Evolutionary conservation across 2,329 filamentous ascomycete species (phyloP), one percentile per base, ranked within the genome.

Genomic region (Geoglossum cookeanum): DNA sequence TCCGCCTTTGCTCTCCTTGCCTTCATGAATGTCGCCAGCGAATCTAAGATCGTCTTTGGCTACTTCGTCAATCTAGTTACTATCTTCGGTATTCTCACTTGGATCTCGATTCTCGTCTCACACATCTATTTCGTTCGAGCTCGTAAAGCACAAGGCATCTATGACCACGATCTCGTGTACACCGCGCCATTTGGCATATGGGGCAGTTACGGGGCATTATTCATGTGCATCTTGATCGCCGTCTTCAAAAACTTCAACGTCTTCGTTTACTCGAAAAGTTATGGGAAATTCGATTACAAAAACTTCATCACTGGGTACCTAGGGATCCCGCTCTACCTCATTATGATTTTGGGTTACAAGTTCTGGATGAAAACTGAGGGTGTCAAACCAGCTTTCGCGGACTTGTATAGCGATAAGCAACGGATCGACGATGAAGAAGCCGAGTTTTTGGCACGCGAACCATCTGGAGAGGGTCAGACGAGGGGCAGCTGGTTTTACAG

Each of bases 221-320:
- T 74, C 65, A 82, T 88, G 70, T 88, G 84, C 70, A 75, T 77
- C 64, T 66, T 92, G 37, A 85, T 92, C 60, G 78, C 84, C 1
- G 66, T 94, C 55, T 91, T 87, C 65, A 94, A 92, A 77, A 90
- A 88, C 74, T 92, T 81, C 69, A 75, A 78, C 58, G 82, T 84
- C 59, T 92, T 92, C 68, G 74, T 79, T 1, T 69, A 67, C 47
- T 57, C 5, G 55, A 60, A 67, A 63, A 65, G 71, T 62, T 73
- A 75, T 58, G 75, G 74, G 56, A 72, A 73, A 55, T 86, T 86
- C 62, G 79, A 85, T 68, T 85, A 85, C 74, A 81, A 84, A 73
- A 82, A 78, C 64, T 89, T 90, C 69, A 79, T 90, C 68, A 87
- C 83, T 0, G 83, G 83, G 30, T 89, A 89, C 68, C 72, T 85